Conservation (phyloP, 345 rosid genomes). For the Eucalyptus globulus region DNA sequence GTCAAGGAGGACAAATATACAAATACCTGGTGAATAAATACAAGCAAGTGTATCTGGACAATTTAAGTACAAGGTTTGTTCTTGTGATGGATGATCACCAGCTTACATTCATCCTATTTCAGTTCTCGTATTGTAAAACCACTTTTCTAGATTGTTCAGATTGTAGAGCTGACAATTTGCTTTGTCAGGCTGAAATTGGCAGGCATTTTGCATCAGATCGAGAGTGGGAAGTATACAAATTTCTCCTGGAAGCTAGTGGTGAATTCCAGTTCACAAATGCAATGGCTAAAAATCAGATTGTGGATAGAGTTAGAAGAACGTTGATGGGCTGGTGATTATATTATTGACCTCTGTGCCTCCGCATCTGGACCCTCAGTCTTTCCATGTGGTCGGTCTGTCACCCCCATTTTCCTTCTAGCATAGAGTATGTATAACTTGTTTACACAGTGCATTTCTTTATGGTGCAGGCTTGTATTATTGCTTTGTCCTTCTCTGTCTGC, state of each 20-base stretch:
- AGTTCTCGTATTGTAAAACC: neutral
- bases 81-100: neutral
- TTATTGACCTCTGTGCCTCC: neutral
- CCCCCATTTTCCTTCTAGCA: neutral
- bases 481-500: neutral
- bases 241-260: conserved; percentile 61
- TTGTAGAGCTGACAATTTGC: neutral
- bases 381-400: neutral
- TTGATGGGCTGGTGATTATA: conserved; percentile 68
- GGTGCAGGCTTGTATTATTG: neutral
- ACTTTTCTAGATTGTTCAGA: neutral
- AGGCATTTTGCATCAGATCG: conserved; percentile 41
- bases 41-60: neutral
- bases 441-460: neutral
- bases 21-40: neutral
- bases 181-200: conserved; percentile 69
- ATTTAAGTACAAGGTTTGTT: neutral
- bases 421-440: neutral
- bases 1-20: neutral
- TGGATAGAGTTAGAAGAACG: conserved; percentile 57
- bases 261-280: conserved; percentile 14
- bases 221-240: conserved; percentile 88
- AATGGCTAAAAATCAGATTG: conserved; percentile 45
- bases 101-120: neutral
- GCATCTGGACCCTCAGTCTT: neutral